Evolutionary conservation across 2,329 filamentous ascomycete species (phyloP), one percentile per base, ranked within the genome.

Genomic region (Furcasterigmium furcatum): DNA sequence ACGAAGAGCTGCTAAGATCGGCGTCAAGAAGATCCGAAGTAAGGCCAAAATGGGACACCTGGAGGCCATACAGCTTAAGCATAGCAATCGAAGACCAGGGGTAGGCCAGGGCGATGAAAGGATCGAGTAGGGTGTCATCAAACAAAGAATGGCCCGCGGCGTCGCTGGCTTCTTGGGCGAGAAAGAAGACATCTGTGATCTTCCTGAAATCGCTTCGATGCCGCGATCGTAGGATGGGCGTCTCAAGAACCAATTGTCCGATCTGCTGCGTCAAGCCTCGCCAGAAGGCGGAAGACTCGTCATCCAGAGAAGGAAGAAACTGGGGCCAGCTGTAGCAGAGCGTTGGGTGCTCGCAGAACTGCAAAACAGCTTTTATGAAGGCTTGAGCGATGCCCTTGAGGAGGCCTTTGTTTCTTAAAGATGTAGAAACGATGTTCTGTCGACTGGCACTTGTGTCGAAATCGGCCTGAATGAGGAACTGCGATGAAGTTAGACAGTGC

Each of bases 401-500:
- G 0, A 77, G 60, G 0, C 25, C 48, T 3, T 42, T 16, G 44
- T 78, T 79, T 14, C 72, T 52, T 1, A 25, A 40, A 0, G 71
- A 73, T 3, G 56, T 58, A 0, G 49, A 48, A 1, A 66, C 54
- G 5, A 76, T 60, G 39, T 71, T 68, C 49, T 77, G 59, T 1
- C 74, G 60, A 48, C 59, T 73, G 4, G 70, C 72, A 14, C 66
- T 54, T 0, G 68, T 75, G 32, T 72, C 70, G 45, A 77, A 78
- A 48, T 78, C 73, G 7, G 70, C 62, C 9, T 78, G 73, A 10
- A 79, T 71, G 2, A 77, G 52, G 36, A 78, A 77, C 58, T 70
- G 20, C 29, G 22, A 25, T 9, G 14, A 4, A 30, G 27, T 30
- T 14, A 30, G 27, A 30, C 27, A 30, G 16, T 32, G 29, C 13